A percentile compares a stretch with the other conserved stretches of the same genome.
Evolutionary conservation across 1,139 yeast species (phyloP).

Genomic region (Zygoascus hellenicus): DNA sequence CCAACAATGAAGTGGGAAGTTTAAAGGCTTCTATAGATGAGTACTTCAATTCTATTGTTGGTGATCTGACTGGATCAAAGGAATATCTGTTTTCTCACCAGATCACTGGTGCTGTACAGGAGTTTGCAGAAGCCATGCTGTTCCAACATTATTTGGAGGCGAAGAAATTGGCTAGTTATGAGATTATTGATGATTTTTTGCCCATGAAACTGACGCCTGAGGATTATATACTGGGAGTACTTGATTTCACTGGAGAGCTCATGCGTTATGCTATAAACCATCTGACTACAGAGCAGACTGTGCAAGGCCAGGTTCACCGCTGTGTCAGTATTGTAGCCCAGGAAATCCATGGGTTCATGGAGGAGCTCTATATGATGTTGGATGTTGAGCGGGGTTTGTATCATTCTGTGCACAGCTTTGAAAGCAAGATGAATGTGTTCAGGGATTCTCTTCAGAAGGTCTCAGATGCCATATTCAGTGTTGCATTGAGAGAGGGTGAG

Average conservation of each 20-base stretch:
- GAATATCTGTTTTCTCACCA: constrained; percentile 20
- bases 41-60: constrained; percentile 15
- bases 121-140: constrained; percentile 39
- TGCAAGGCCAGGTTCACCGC: background rate
- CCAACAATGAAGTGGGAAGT: background rate
- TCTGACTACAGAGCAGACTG: constrained; percentile 8
- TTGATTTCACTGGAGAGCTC: constrained; percentile 42
- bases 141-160: constrained; percentile 33
- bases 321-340: constrained; percentile 11
- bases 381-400: constrained; percentile 6
- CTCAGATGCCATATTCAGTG: constrained; percentile 20
- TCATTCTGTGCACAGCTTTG: constrained; percentile 15
- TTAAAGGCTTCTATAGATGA: constrained; percentile 1
- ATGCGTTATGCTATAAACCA: constrained; percentile 37
- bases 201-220: constrained; percentile 9
- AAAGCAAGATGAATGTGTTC: constrained; percentile 22
- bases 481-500: constrained; percentile 2
- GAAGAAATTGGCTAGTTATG: constrained; percentile 10
- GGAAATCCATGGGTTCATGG: constrained; percentile 16
- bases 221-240: constrained; percentile 39
- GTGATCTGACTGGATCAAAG: constrained; percentile 17
- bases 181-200: constrained; percentile 12
- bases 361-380: constrained; percentile 15
- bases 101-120: constrained; percentile 31
- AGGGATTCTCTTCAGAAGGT: constrained; percentile 22